Base-by-base conservation (phyloP, 495 filamentous ascomycete genomes). In the Penicillium alfredii region DNA sequence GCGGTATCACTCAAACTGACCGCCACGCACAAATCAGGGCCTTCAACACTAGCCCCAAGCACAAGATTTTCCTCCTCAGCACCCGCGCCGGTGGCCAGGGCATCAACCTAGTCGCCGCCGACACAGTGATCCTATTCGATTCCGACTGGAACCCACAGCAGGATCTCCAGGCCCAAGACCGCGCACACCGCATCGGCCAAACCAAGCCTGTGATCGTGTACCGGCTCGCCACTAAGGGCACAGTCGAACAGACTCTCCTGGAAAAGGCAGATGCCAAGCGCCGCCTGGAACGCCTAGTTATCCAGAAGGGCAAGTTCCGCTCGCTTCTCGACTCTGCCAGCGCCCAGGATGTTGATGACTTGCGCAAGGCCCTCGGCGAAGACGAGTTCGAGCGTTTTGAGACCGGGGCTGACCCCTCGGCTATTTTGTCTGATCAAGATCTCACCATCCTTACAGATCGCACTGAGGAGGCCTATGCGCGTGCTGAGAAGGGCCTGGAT, bases 91-190 rank as follows among this genome's bases (percentile, higher is more conserved):
- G 92, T 24, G 92, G 92, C 3, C 86, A 94, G 45, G 92, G 92
- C 22, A 96, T 98, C 70, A 98, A 98, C 57, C 72, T 83, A 13
- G 72, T 69, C 0, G 72, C 82, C 0, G 82, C 82, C 2, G 82
- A 86, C 38, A 86, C 82, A 0, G 82, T 86, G 17, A 79, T 86
- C 45, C 67, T 86, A 9, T 86, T 77, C 47, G 82, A 86, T 53
- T 78, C 77, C 18, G 92, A 98, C 58, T 98, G 92, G 90, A 98
- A 98, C 53, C 92, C 92, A 0, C 92, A 97, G 58, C 88, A 94
- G 52, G 92, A 98, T 60, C 72, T 98, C 10, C 92, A 98, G 56
- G 92, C 92, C 0, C 88, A 94, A 58, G 92, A 98, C 50, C 84
- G 92, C 12, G 87, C 84, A 2, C 92, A 98, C 53, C 79, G 92